Percentiles rank a stretch among this genome's conserved stretches.
Evolutionary conservation across 2,329 filamentous ascomycete species (phyloP).

Genomic region (Colletotrichum lindemuthianum): DNA sequence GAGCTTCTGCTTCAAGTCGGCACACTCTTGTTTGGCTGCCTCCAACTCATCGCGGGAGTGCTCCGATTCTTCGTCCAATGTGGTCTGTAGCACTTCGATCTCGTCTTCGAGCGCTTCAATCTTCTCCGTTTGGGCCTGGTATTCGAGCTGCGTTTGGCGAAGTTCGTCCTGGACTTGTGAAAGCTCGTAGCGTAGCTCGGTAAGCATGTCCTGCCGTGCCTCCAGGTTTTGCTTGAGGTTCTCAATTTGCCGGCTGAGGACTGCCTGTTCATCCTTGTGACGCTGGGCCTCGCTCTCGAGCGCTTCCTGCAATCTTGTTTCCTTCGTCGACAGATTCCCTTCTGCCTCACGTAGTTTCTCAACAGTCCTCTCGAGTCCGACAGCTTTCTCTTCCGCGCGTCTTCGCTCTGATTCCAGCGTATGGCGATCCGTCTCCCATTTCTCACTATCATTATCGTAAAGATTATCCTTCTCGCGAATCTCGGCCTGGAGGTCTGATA

Average conservation of each 20-base stretch:
- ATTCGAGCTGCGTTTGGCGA: slow-evolving; percentile 72
- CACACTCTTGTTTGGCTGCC: slow-evolving; percentile 56
- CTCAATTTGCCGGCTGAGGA: slow-evolving; percentile 77
- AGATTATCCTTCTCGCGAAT: slow-evolving; percentile 76
- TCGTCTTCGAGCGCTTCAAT: slow-evolving; percentile 78
- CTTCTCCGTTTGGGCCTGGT: slow-evolving; percentile 71
- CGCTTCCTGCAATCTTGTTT: slow-evolving; percentile 73
- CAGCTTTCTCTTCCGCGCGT: slow-evolving; percentile 73
- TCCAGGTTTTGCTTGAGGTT: slow-evolving; percentile 78
- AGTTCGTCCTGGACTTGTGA: slow-evolving; percentile 75
- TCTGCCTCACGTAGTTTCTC: slow-evolving; percentile 75
- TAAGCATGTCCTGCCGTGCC: slow-evolving; percentile 71
- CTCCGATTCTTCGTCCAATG: slow-evolving; percentile 72
- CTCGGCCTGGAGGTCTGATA: slow-evolving; percentile 70
- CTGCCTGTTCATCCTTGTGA: slow-evolving; percentile 76
- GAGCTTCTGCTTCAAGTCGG: slow-evolving; percentile 56
- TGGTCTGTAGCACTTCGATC: slow-evolving; percentile 76
- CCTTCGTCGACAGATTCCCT: slow-evolving; percentile 73
- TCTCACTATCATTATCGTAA: slow-evolving; percentile 76
- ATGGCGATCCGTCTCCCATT: slow-evolving; percentile 75
- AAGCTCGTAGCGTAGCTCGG: slow-evolving; percentile 73
- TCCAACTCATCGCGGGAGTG: slow-evolving; percentile 61
- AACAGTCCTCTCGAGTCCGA: slow-evolving; percentile 75
- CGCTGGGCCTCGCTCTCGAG: slow-evolving; percentile 77
- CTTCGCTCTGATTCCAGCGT: slow-evolving; percentile 73